Conservation (phyloP, 495 filamentous ascomycete genomes). For the Penicillium ucsense region DNA sequence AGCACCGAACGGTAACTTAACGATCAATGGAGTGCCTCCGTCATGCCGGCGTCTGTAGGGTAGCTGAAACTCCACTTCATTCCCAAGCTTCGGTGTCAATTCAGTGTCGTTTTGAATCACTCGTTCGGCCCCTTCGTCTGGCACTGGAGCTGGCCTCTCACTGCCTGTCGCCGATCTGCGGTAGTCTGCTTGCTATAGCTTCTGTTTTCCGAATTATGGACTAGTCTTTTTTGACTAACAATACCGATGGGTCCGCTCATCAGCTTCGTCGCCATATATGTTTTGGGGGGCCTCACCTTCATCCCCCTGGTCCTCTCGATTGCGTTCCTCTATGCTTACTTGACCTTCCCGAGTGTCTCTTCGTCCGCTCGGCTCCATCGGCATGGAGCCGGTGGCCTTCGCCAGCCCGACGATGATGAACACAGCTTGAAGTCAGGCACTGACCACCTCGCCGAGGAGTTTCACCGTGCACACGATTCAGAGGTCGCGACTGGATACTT, state of each 20-base stretch:
- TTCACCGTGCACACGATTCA: conserved; percentile 52
- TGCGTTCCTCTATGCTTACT: conserved; percentile 57
- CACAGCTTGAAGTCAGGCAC: conserved; percentile 39
- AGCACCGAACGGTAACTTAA: conserved; percentile 1
- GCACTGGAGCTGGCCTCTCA: conserved; percentile 14
- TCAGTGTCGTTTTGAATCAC: background rate
- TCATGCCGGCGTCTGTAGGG: conserved; percentile 11
- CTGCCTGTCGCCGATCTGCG: conserved; percentile 6
- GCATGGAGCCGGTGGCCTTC: conserved; percentile 20
- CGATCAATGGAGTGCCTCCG: conserved; percentile 6
- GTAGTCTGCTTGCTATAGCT: background rate
- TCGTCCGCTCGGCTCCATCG: conserved; percentile 31
- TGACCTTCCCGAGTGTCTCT: conserved; percentile 48
- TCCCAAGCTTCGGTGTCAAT: conserved; percentile 2
- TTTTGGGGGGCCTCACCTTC: conserved; percentile 87
- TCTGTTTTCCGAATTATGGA: conserved; percentile 21
- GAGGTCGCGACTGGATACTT: conserved; percentile 92
- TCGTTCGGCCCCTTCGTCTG: background rate
- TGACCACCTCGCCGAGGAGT: conserved; percentile 43
- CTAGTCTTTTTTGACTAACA: conserved; percentile 35
- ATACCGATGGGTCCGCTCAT: conserved; percentile 58
- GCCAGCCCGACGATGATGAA: conserved; percentile 36
- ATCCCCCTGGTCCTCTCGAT: conserved; percentile 62
- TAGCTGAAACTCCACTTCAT: conserved; percentile 21
- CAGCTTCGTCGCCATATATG: conserved; percentile 63